Evolutionary conservation across 345 rosid genomes (phyloP).

Genomic region (Carallia pectinifolia): DNA sequence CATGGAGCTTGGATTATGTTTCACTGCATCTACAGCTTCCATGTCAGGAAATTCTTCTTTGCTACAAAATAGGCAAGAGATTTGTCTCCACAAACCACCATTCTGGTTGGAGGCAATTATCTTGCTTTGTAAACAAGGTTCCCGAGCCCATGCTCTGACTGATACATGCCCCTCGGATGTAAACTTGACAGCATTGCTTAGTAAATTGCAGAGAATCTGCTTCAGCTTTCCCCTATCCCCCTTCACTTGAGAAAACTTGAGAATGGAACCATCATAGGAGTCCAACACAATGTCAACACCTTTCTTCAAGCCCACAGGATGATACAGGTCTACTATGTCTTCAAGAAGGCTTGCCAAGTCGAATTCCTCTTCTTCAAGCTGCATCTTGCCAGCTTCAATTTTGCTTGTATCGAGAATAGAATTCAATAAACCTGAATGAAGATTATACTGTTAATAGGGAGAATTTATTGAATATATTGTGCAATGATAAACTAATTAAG

Average conservation of each 20-base stretch:
- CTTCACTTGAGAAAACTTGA: slow-evolving; percentile 42
- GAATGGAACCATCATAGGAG: slow-evolving; percentile 50
- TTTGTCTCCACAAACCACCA: slow-evolving; percentile 17
- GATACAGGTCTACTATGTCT: slow-evolving; percentile 52
- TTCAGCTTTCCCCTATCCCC: slow-evolving; percentile 65
- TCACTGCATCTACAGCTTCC: slow-evolving; percentile 21
- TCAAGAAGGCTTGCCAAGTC: slow-evolving; percentile 55
- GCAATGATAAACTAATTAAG: background rate
- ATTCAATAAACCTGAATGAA: slow-evolving; percentile 51
- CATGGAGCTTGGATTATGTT: slow-evolving; percentile 22
- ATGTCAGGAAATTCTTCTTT: slow-evolving; percentile 22
- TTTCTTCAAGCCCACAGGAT: slow-evolving; percentile 58
- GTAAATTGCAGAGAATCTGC: slow-evolving; percentile 58
- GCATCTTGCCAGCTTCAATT: slow-evolving; percentile 81
- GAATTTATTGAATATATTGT: background rate
- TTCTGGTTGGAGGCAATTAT: slow-evolving; percentile 30
- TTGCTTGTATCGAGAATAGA: slow-evolving; percentile 74
- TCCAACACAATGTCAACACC: slow-evolving; percentile 70
- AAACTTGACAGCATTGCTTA: slow-evolving; percentile 82
- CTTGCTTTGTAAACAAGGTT: slow-evolving; percentile 38
- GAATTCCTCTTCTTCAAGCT: slow-evolving; percentile 65
- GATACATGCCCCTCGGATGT: slow-evolving; percentile 59
- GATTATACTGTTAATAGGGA: background rate
- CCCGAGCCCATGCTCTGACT: slow-evolving; percentile 59
- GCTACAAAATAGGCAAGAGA: slow-evolving; percentile 23